A percentile compares a stretch with the other conserved stretches of the same genome.
These are phyloP conservation scores for Themeda triandra DNA, from an alignment of 176 grass and related monocot species.

Conservation along the genomic window DNA sequence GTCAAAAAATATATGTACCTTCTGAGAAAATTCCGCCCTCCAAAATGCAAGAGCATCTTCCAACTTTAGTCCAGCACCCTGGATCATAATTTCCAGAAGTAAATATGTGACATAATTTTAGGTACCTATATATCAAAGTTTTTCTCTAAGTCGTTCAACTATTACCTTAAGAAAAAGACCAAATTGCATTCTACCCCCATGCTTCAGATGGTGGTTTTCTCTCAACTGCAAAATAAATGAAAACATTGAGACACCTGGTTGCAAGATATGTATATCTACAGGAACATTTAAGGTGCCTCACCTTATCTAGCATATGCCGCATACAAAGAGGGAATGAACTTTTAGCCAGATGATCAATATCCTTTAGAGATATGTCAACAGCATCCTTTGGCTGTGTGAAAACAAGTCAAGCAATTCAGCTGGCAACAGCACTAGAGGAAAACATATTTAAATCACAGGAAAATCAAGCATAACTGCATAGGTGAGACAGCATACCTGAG, in stretches of 20 bases:
- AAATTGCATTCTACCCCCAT: slow-evolving; percentile 95
- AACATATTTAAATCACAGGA: neutral
- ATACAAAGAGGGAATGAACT: slow-evolving; percentile 98
- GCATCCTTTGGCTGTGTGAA: slow-evolving; percentile 63
- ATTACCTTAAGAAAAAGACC: slow-evolving; percentile 97
- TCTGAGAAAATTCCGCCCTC: slow-evolving; percentile 96
- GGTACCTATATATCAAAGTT: neutral
- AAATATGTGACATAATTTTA: neutral
- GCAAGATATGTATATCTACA: slow-evolving; percentile 30
- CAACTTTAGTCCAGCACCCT: slow-evolving; percentile 94
- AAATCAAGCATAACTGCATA: neutral
- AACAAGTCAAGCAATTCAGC: slow-evolving; percentile 4
- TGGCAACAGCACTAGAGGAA: neutral
- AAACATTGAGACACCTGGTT: slow-evolving; percentile 23
- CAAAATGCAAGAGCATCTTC: slow-evolving; percentile 98
- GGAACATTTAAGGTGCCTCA: slow-evolving; percentile 29
- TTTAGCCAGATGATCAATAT: slow-evolving; percentile 78
- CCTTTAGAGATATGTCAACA: slow-evolving; percentile 83
- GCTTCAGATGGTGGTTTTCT: slow-evolving; percentile 96
- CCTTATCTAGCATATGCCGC: slow-evolving; percentile 92
- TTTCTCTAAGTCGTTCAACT: neutral
- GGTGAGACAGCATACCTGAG: slow-evolving; percentile 33
- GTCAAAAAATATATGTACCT: slow-evolving; percentile 48
- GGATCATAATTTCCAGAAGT: neutral
- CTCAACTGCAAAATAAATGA: slow-evolving; percentile 55